Evolutionary conservation across 257 asterid species (phyloP).

Genomic region (Plantago elongata): DNA sequence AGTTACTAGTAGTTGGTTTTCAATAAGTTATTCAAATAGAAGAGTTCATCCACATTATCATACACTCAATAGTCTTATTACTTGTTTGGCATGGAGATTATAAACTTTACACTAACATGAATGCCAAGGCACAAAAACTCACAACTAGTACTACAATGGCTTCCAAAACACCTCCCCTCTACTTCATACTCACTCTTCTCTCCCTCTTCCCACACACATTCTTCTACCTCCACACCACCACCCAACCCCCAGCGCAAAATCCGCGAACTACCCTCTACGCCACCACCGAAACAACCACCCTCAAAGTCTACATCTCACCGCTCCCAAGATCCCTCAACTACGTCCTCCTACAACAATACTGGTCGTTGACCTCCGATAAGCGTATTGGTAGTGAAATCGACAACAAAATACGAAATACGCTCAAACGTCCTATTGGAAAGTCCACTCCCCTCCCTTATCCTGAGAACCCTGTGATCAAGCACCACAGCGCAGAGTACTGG

Average conservation of each 20-base stretch:
- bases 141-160: slow-evolving; percentile 31
- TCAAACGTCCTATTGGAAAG: slow-evolving; percentile 20
- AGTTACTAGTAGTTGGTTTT: no score
- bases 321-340: slow-evolving; percentile 92
- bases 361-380: slow-evolving; percentile 54
- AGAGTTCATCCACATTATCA: no score
- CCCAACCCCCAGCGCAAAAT: slow-evolving; percentile 19
- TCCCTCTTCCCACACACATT: slow-evolving; percentile 38
- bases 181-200: slow-evolving; percentile 44
- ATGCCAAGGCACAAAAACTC: neutral
- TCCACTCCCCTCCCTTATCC: slow-evolving; percentile 54
- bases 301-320: slow-evolving; percentile 65
- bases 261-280: slow-evolving; percentile 22
- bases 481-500: slow-evolving; percentile 98
- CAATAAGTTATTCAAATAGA: no score
- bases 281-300: slow-evolving; percentile 25
- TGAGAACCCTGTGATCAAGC: slow-evolving; percentile 75
- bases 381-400: slow-evolving; percentile 91
- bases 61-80: no score
- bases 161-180: slow-evolving; percentile 49
- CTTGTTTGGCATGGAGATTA: no score
- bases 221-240: slow-evolving; percentile 31
- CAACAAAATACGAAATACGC: slow-evolving; percentile 54
- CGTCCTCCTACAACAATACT: slow-evolving; percentile 72
- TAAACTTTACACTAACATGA: no score